Evolutionary conservation across 139 green algal genomes (phyloP), one percentile per base, ranked within the genome.

Genomic region (Desmodesmus armatus): DNA sequence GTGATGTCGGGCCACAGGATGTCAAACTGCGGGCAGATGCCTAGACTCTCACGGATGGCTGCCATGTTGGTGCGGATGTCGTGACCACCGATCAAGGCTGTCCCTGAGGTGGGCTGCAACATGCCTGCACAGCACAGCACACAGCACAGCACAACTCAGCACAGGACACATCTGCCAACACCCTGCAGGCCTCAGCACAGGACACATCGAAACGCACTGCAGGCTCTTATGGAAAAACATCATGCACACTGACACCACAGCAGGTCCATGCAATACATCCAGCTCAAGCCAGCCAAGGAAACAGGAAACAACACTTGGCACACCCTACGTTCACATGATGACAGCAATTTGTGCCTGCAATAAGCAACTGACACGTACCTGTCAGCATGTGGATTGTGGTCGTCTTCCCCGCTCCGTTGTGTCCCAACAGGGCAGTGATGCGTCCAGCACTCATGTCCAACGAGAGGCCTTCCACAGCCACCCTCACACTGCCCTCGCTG

Each of bases 1-100:
- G 91, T 96, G n/a, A 98, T 88, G 41, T 94, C 87, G 0, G 93
- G 93, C 94, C 94, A 98, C 85, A 98, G 91, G 29, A 98, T 92
- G 85, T 98, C 95, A 81, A 95, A 96, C 90, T 98, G 95, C 1
- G 80, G 80, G 55, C 80, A 86, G 37, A 86, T 60, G 35, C 80
- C 80, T 47, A 93, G 85, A 62, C 80, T 60, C 31, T 84, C 75
- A 0, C 92, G 75, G 37, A 96, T 94, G 72, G 69, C 72, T 0
- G 69, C 27, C 90, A 94, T 94, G 77, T 81, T n/a, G 39, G 87
- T 84, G 41, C 71, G 88, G 17, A 89, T 70, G 79, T 92, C 84
- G 41, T 76, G 66, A 19, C 87, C 89, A 40, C 78, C 82, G 15
- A 92, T 77, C 15, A 60, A 78, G 19, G 87, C 89, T 6, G n/a